Base-by-base conservation (phyloP, 352 stramenopile genomes). In the Pilasporangium apinafurcum region DNA sequence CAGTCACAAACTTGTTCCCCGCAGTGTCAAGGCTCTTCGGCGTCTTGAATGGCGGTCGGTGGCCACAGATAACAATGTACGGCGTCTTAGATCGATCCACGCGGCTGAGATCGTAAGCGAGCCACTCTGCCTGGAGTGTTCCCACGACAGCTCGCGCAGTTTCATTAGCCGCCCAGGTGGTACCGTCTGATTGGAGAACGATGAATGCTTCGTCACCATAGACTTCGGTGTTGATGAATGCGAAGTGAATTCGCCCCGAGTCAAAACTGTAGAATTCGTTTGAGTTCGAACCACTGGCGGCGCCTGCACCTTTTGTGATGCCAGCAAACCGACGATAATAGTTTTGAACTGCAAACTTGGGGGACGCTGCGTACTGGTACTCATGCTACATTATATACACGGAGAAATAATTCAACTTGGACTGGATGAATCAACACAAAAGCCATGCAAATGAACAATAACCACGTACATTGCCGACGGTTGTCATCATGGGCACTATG, bases 241-340 rank as follows among this genome's bases (percentile, higher is more conserved):
- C 74, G 41, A 91, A 91, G 37, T 91, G 78, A 10, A 88, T 52
- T 12, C 68, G 51, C 0, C 74, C 72, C 1, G 70, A 65, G n/a
- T 61, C 62, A 20, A 86, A 91, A 51, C 73, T 86, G 57, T 78
- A 91, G 34, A 87, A 91, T 26, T 86, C 68, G 42, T 80, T 85
- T 18, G 73, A 87, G 8, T 55, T 42, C 31, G 78, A 88, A 13
- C 78, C 72, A 29, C 75, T 86, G 12, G 51, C 55, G 27, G 56
- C 57, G 5, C 78, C 78, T 0, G 68, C 72, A n/a, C 78, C 78
- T 13, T 65, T 33, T 1, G 51, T 61, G 25, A 84, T 59, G 0
- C 75, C 75, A 6, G 68, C 56, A 31, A 91, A 91, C 5, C 78
- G 70, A 0, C 61, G 58, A 12, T 73, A 67, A 57, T 88, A 91